Percentiles rank a stretch among this genome's conserved stretches.
Evolutionary conservation across 352 stramenopile species (phyloP).

Genomic region (Phytopythium delawarense): DNA sequence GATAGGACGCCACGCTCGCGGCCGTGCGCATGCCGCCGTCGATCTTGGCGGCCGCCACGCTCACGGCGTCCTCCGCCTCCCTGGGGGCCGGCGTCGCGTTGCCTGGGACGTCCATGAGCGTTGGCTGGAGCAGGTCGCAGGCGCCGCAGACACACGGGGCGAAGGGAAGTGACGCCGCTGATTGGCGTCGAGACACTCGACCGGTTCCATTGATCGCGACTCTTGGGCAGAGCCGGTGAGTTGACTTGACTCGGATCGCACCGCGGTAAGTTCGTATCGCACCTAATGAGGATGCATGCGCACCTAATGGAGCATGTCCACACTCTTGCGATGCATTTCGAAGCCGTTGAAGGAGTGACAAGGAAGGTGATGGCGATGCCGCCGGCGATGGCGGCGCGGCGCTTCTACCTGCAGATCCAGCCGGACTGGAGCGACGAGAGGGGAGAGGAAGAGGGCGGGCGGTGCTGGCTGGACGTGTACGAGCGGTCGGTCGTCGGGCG

Average conservation of each 20-base stretch:
- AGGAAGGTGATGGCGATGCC: conserved; percentile 4
- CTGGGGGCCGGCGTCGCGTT: background rate
- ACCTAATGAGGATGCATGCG: background rate
- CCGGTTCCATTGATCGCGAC: conserved; percentile 1
- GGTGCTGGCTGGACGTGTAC: conserved; percentile 54
- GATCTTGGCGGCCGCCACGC: background rate
- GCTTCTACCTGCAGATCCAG: conserved; percentile 62
- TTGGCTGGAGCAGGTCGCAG: background rate
- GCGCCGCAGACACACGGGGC: background rate
- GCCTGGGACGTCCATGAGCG: background rate
- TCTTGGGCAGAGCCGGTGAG: background rate
- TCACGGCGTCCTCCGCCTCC: background rate
- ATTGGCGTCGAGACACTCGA: background rate
- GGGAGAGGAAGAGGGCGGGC: conserved; percentile 4
- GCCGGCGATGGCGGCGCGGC: conserved; percentile 7
- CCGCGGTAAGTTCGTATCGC: background rate
- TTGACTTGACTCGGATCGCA: background rate
- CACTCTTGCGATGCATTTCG: background rate
- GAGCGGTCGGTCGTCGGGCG: conserved; percentile 30
- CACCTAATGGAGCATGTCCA: background rate
- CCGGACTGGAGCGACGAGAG: conserved; percentile 36
- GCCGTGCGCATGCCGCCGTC: conserved; percentile 12
- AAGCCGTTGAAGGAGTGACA: background rate
- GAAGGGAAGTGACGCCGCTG: background rate
- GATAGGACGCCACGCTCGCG: conserved; percentile 31